Conservation (phyloP, 768 basidiomycete species). For the Steccherinum ochraceum region DNA sequence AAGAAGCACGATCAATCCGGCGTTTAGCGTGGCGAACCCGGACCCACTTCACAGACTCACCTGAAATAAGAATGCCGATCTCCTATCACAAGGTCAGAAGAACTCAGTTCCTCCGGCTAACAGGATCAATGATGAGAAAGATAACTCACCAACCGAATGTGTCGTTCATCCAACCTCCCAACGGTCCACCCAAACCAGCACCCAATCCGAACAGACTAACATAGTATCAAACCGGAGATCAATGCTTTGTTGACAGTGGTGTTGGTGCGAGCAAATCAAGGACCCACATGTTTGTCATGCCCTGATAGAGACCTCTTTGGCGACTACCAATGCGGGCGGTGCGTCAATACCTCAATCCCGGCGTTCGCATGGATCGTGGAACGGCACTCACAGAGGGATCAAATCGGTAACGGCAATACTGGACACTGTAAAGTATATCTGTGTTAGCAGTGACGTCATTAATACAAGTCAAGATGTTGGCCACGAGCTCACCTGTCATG, state of each 20-base stretch:
- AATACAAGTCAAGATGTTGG: slow-evolving; percentile 5
- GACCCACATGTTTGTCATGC: slow-evolving; percentile 79
- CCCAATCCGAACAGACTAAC: slow-evolving; percentile 80
- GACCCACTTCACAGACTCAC: slow-evolving; percentile 31
- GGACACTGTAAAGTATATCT: slow-evolving; percentile 45
- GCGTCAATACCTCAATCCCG: not conserved
- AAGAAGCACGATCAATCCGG: slow-evolving; percentile 2
- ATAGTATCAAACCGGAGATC: slow-evolving; percentile 2
- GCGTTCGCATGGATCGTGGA: too few species aligned
- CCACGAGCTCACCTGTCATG: slow-evolving; percentile 61
- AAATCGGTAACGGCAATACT: slow-evolving; percentile 84
- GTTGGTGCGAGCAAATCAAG: slow-evolving; percentile 2
- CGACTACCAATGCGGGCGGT: slow-evolving; percentile 38
- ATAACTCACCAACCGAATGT: slow-evolving; percentile 69
- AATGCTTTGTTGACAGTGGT: not conserved
- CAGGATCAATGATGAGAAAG: not conserved
- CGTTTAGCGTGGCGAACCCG: not conserved
- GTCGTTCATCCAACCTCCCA: slow-evolving; percentile 85
- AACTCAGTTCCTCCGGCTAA: not conserved
- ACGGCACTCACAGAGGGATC: slow-evolving; percentile 67
- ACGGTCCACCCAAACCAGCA: slow-evolving; percentile 70
- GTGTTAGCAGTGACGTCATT: slow-evolving; percentile 14
- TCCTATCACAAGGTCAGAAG: slow-evolving; percentile 41
- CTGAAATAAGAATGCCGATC: slow-evolving; percentile 82
- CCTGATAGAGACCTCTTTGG: slow-evolving; percentile 87